Percentiles rank a stretch among this genome's conserved stretches.
Evolutionary conservation across 345 rosid genomes (phyloP).

Genomic region (Eucalyptus decipiens): DNA sequence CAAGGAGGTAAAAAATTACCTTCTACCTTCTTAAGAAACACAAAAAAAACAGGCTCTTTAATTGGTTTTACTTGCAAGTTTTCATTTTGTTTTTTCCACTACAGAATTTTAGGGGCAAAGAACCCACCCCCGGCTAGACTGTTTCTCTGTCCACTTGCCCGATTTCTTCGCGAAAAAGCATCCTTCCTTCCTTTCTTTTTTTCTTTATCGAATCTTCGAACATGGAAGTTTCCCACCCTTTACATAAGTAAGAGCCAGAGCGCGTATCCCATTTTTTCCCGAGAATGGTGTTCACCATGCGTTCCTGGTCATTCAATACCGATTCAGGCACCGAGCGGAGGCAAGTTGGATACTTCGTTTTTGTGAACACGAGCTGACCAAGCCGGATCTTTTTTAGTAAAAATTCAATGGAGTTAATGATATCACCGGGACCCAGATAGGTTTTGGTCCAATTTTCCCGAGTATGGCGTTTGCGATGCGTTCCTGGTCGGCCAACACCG

Average conservation of each 20-base stretch:
- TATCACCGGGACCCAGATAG: too few relatives aligned
- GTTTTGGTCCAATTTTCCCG: too few relatives aligned
- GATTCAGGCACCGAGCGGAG: background rate
- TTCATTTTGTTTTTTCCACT: background rate
- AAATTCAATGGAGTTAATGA: background rate
- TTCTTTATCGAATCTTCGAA: background rate
- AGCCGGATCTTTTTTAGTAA: background rate
- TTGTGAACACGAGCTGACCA: background rate
- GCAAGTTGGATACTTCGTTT: background rate
- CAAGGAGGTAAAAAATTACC: too few relatives aligned
- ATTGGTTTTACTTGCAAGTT: background rate
- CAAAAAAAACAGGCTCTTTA: background rate
- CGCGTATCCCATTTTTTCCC: background rate
- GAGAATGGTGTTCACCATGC: background rate
- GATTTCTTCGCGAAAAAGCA: background rate
- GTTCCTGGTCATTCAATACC: background rate
- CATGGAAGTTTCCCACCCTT: background rate
- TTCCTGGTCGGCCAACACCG: background rate
- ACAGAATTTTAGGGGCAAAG: background rate
- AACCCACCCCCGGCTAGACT: background rate
- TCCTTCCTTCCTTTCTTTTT: background rate
- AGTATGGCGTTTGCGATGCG: background rate
- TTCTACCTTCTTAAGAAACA: background rate
- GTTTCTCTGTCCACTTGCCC: background rate
- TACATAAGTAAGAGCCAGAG: accelerated